Evolutionary conservation across 257 asterid species (phyloP).

Genomic region (Nicotiana noctiflora): DNA sequence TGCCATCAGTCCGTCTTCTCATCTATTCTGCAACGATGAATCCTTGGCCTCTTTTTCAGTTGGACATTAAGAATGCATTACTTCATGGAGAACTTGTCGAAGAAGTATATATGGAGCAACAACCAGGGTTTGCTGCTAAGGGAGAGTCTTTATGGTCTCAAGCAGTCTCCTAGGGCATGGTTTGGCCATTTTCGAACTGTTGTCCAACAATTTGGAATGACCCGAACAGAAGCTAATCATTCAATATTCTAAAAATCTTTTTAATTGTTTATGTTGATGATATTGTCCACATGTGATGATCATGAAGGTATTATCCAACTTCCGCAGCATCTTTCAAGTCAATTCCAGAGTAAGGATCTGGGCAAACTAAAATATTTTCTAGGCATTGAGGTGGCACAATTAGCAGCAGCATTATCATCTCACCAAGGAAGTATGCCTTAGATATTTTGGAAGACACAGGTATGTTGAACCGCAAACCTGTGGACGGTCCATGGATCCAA

Average conservation of each 20-base stretch:
- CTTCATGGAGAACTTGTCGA: no score
- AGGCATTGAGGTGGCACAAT: background rate
- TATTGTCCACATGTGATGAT: background rate
- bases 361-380: background rate
- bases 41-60: no score
- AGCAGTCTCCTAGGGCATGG: background rate
- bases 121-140: no score
- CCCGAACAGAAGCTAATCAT: background rate
- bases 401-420: background rate
- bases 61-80: no score
- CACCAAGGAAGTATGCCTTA: no score
- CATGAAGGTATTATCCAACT: background rate
- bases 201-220: background rate
- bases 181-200: background rate
- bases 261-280: background rate
- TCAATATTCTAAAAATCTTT: background rate
- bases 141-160: background rate
- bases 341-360: background rate
- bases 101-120: no score
- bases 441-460: background rate
- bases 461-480: background rate
- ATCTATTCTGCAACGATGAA: no score
- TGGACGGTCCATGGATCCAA: background rate
- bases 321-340: background rate
- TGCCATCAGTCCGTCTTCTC: no score